Percentiles rank a stretch among this genome's conserved stretches.
Evolutionary conservation across 140 eudicot genomes (phyloP).

Genomic region (Ambrosia hybrid): DNA sequence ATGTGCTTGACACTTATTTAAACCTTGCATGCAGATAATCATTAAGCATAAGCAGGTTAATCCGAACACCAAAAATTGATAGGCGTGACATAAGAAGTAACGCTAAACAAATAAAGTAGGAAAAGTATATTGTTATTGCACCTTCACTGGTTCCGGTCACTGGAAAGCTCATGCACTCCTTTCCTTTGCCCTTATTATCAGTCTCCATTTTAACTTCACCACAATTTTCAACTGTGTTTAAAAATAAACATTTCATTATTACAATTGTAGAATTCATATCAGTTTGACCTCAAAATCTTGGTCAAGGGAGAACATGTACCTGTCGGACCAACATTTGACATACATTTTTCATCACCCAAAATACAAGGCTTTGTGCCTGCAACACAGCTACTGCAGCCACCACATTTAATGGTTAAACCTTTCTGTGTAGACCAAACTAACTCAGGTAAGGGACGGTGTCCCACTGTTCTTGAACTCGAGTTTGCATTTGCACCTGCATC

Average conservation of each 20-base stretch:
- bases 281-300: background rate
- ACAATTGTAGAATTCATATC: too few relatives aligned
- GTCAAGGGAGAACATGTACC: constrained; percentile 29
- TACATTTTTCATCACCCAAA: constrained; percentile 27
- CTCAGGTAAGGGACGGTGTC: constrained; percentile 52
- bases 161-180: constrained; percentile 14
- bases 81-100: background rate
- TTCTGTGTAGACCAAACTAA: constrained; percentile 67
- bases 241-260: background rate
- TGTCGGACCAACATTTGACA: background rate
- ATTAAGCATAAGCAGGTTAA: constrained; percentile 5
- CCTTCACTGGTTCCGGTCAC: constrained; percentile 14
- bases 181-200: constrained; percentile 17
- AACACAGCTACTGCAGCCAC: constrained; percentile 23
- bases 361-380: constrained; percentile 29
- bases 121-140: background rate
- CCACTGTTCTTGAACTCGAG: constrained; percentile 34
- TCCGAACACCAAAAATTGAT: constrained; percentile 12
- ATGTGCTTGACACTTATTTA: too few relatives aligned
- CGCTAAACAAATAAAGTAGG: background rate
- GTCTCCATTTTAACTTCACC: constrained; percentile 14
- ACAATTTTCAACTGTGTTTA: constrained; percentile 7
- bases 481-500: constrained; percentile 86
- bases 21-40: background rate
- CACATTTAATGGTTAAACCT: constrained; percentile 52